Base-by-base conservation (phyloP, 805 yeast genomes). In the Starmerella potacharoeniae region DNA sequence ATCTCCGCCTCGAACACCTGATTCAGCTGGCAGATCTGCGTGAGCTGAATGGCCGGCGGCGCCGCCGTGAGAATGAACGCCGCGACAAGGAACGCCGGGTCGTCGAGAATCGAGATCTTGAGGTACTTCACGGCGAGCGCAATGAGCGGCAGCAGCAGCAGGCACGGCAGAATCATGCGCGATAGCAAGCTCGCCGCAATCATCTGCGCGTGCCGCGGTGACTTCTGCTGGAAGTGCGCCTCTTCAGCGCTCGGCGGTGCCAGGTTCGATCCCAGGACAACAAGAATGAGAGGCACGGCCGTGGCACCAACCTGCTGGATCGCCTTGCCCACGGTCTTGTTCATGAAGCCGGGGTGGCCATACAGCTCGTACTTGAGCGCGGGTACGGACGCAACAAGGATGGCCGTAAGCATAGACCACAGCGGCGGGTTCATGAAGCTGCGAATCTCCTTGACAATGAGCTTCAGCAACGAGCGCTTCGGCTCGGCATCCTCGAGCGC, bases 1-100 rank as follows among this genome's bases (percentile, higher is more conserved):
- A 81, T 81, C 62, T 81, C 86, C 56, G 73, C 71, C 62, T 81
- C 84, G 65, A 77, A 81, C 31, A 81, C 74, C 49, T 74, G 75
- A 65, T 81, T 81, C 53, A 81, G 66, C 62, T 80, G 84, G 55
- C 82, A 79, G 55, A 81, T 81, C 64, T 81, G 86, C 16, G 82
- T 76, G 45, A 81, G 73, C 68, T 81, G 86, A 60, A 81, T 80
- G 7, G 86, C 86, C 0, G 86, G 85, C 4, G 86, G 86, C 1
- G 83, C 75, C 2, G 79, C 74, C 2, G 84, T 80, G 47, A 81
- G 72, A 17, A 81, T 69, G 60, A 81, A 81, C 11, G 80, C 73
- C 45, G 81, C 81, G 46, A 81, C 75, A 57, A 81, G 65, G 61
- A 81, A 81, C 53, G 81, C 78, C 9, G 86, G 86, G 64, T 81